Evolutionary conservation across 169 alveolate species (phyloP), one percentile per base, ranked within the genome.

Genomic region (Cryptosporidium xiaoi): DNA sequence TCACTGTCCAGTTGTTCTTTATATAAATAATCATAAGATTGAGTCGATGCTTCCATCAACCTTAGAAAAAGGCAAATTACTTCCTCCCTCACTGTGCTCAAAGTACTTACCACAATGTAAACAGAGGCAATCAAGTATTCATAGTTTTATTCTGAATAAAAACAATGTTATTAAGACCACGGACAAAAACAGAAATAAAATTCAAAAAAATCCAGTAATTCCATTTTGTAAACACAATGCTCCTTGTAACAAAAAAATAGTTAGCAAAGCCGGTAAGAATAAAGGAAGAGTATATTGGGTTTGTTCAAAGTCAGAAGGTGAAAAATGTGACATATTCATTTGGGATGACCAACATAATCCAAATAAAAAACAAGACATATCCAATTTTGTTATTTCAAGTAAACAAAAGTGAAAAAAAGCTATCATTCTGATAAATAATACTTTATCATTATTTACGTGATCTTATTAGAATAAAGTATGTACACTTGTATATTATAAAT

Each of bases 1-100:
- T 33, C 84, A 71, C 24, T 71, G 84, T 4, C 84, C 84, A 2
- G 44, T 71, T 53, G 33, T 71, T n/a, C 68, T 71, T 18, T 31
- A 46, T 50, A 3, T 67, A 51, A 50, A 13, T 13, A 24, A 6
- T 13, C 5, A 18, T 20, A 56, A 46, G 36, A 1, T 20, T 27
- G 51, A 62, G 1, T 33, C 50, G 10, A 44, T 46, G 55, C 12
- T 53, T 53, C 44, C 65, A 44, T 4, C 27, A 5, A 18, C 10
- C 3, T 31, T 15, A 31, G 51, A 50, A 7, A 51, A 29, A 24
- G 10, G 0, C 10, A 40, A 40, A 3, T 24, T 24, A 0, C 48
- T 8, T 8, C 66, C 84, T 8, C 84, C 84, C n/a, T 10, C 34
- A 3, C 18, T 71, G 4, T 71, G 84, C 29, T 71, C 84, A 34